phyloP scores from a whole-genome alignment of 2,329 filamentous ascomycete genomes.

The Saccharata proteae region DNA sequence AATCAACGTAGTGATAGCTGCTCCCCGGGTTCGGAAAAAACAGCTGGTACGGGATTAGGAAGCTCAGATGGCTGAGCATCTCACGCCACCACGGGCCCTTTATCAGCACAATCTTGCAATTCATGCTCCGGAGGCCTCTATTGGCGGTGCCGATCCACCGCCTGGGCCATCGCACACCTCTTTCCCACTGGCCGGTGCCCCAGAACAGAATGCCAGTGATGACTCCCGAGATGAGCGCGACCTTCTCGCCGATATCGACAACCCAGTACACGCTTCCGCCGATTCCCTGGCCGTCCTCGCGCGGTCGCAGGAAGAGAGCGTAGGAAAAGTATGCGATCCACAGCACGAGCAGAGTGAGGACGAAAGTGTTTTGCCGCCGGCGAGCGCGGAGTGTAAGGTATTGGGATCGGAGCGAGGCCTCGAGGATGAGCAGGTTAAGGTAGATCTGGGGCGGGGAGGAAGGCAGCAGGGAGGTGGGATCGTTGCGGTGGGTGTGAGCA shows the following conservation, averaged over 20 bases:
- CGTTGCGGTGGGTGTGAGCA: constrained; percentile 31
- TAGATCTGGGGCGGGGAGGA: constrained; percentile 93
- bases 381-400: constrained; percentile 84
- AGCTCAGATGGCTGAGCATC: constrained; percentile 56
- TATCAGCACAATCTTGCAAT: constrained; percentile 89
- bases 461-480: constrained; percentile 71
- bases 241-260: constrained; percentile 77
- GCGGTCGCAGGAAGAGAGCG: constrained; percentile 85
- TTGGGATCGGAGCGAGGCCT: constrained; percentile 83
- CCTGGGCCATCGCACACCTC: constrained; percentile 85
- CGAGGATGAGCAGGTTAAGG: constrained; percentile 92
- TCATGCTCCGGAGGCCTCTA: constrained; percentile 79
- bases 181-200: constrained; percentile 93
- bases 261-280: constrained; percentile 96
- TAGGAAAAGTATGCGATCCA: constrained; percentile 85
- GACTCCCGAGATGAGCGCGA: constrained; percentile 82
- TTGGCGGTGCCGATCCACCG: constrained; percentile 86
- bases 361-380: constrained; percentile 85
- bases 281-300: constrained; percentile 82
- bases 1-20: constrained; percentile 67
- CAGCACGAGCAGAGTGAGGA: constrained; percentile 62
- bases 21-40: constrained; percentile 57
- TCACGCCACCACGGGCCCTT: constrained; percentile 75
- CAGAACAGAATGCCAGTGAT: constrained; percentile 80
- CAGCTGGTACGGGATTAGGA: constrained; percentile 64